Evolutionary conservation across 352 stramenopile species (phyloP), one percentile per base, ranked within the genome.

Genomic region (Globisporangium nagaii): DNA sequence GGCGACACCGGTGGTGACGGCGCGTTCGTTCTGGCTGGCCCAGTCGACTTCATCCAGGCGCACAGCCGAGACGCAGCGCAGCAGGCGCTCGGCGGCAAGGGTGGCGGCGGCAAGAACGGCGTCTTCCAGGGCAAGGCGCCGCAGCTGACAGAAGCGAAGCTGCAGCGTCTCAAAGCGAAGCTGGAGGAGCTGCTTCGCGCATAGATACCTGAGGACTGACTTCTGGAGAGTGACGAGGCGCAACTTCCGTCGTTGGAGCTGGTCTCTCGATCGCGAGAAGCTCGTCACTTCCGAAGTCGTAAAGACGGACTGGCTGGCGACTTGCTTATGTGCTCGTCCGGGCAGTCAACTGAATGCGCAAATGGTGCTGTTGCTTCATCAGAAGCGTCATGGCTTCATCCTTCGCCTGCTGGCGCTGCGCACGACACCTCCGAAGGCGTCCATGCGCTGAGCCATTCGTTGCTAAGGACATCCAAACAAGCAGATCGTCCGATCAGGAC

Each of bases 51-150:
- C 42, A 70, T 94, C 20, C 56, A 60, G 3, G 35, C 65, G 45
- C 65, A 90, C 52, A 78, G 74, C 32, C 76, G 71, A 44, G 65
- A 60, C 31, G 65, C 83, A 25, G 70, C 78, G 34, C 68, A n/a
- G n/a, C n/a, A 70, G 9, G 44, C 77, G 12, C 85, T 94, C 45
- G 78, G 84, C 11, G 84, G 70, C 50, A 92, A 90, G 43, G 79
- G 84, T 30, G 84, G 84, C 12, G 78, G 79, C 37, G 79, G 79
- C 39, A 89, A 86, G 50, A 80, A 79, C 55, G 74, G 79, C 11
- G 57, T 90, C n/a, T 73, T 93, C 32, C 84, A 95, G 58, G 84
- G 84, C 35, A 93, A 93, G 59, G 80, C 77, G 4, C 78, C 79
- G 54, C 53, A 54, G 3, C 50, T 92, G 39, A 35, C 24, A 1